Conservation (phyloP, 2,329 filamentous ascomycete species). For the Botrytis tulipae region DNA sequence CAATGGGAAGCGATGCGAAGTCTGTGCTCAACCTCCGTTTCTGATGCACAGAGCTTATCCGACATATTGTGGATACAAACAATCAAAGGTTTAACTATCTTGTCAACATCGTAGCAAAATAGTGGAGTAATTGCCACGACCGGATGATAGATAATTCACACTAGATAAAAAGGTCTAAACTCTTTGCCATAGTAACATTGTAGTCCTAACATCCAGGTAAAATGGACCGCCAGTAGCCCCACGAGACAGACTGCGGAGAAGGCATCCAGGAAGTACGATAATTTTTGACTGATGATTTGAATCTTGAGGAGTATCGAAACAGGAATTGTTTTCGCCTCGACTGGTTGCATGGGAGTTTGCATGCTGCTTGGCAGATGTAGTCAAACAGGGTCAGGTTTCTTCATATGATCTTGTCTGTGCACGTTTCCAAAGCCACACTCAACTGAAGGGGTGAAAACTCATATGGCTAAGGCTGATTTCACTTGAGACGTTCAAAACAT, state of each 20-base stretch:
- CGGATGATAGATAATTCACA: neutral
- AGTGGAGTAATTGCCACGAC: constrained; percentile 4
- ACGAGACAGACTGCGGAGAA: constrained; percentile 16
- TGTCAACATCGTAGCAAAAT: neutral
- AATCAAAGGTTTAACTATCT: neutral
- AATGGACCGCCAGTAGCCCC: neutral
- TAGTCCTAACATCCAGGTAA: neutral
- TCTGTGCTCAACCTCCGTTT: constrained; percentile 3
- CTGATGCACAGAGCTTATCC: constrained; percentile 1
- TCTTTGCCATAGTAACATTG: neutral
- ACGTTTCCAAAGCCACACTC: constrained; percentile 18
- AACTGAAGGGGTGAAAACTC: neutral
- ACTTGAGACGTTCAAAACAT: constrained; percentile 8
- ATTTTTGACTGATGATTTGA: neutral
- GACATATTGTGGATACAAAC: constrained; percentile 13
- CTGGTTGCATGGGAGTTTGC: constrained; percentile 3
- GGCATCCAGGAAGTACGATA: neutral
- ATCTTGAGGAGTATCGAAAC: constrained; percentile 10
- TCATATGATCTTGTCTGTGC: constrained; percentile 16
- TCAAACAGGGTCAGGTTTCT: constrained; percentile 20
- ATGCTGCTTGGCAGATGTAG: constrained; percentile 13
- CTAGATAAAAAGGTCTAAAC: neutral
- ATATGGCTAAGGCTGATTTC: neutral
- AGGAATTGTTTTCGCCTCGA: constrained; percentile 13
- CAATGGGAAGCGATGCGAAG: constrained; percentile 4